Evolutionary conservation across 768 basidiomycete species (phyloP), one percentile per base, ranked within the genome.

Genomic region (Kwoniella mangroviensis): DNA sequence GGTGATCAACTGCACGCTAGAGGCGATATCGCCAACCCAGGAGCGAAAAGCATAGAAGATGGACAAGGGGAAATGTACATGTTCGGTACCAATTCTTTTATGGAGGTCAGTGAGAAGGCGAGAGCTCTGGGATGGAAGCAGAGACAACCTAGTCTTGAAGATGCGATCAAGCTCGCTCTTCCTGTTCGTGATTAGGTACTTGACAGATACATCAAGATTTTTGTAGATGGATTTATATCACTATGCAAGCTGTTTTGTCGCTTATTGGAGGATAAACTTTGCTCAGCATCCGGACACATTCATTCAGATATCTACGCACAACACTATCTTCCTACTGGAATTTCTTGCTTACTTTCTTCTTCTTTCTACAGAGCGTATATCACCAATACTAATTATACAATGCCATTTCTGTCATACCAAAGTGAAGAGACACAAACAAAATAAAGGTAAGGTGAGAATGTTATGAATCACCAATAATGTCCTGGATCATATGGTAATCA

Each of bases 1-100:
- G 67, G 71, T 4, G 71, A 72, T 34, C 52, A n/a, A 10, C 49
- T 72, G 4, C 22, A 57, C 28, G 60, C 71, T 13, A 52, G 71
- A 15, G 71, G 71, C 11, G 71, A 72, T 10, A 62, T 65, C 45
- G n/a, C 45, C 1, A 22, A 68, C 7, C 4, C 42, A 3, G 66
- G 67, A n/a, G 71, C 67, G 4, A 60, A 60, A 21, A 72, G 71
- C 26, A 57, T 72, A 0, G 49, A 51, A 13, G 71, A 72, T 21
- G 71, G 62, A n/a, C 24, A 54, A 62, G 71, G 67, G 2, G 71
- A 72, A 17, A 28, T 58, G 54, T 72, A 68, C 55, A 72, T 72
- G 71, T 72, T 72, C 40, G 71, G 71, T 10, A 67, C 68, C 21
- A 72, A 72, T 54, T 72, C 71, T n/a, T 72, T 72, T 52, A 68